Evolutionary conservation across 768 basidiomycete species (phyloP).

Genomic region (Hysterangium stoloniferum): DNA sequence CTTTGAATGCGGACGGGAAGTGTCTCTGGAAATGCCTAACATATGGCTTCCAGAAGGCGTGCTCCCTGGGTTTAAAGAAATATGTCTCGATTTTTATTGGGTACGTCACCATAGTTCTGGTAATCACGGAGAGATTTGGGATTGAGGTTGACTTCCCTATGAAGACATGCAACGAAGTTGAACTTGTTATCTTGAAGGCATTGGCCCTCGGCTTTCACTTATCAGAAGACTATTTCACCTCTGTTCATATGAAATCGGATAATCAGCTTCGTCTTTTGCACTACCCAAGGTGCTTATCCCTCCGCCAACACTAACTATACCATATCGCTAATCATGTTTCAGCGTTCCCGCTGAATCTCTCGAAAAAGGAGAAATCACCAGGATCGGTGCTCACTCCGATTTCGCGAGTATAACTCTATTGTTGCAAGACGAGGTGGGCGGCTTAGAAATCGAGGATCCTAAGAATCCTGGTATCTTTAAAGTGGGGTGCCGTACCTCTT

Average conservation of each 20-base stretch:
- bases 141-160: background rate
- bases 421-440: constrained; percentile 53
- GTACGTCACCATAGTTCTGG: constrained; percentile 14
- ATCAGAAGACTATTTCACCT: constrained; percentile 35
- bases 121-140: constrained; percentile 4
- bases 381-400: constrained; percentile 41
- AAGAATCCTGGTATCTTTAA: constrained; percentile 31
- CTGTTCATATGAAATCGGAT: constrained; percentile 35
- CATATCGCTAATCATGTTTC: background rate
- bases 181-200: constrained; percentile 39
- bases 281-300: constrained; percentile 36
- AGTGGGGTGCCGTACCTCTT: constrained; percentile 14
- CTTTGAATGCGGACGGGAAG: constrained; percentile 45
- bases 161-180: constrained; percentile 35
- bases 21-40: constrained; percentile 37
- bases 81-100: constrained; percentile 44
- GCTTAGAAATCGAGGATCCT: constrained; percentile 55
- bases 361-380: constrained; percentile 28
- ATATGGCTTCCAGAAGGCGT: constrained; percentile 49
- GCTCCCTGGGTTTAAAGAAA: constrained; percentile 46
- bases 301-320: background rate
- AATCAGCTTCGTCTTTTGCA: constrained; percentile 53
- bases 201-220: constrained; percentile 42
- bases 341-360: constrained; percentile 28
- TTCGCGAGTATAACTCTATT: constrained; percentile 51